These are phyloP conservation scores for Diaporthe humulicola DNA, from an alignment of 2,329 filamentous ascomycete species.

Conservation along the genomic window DNA sequence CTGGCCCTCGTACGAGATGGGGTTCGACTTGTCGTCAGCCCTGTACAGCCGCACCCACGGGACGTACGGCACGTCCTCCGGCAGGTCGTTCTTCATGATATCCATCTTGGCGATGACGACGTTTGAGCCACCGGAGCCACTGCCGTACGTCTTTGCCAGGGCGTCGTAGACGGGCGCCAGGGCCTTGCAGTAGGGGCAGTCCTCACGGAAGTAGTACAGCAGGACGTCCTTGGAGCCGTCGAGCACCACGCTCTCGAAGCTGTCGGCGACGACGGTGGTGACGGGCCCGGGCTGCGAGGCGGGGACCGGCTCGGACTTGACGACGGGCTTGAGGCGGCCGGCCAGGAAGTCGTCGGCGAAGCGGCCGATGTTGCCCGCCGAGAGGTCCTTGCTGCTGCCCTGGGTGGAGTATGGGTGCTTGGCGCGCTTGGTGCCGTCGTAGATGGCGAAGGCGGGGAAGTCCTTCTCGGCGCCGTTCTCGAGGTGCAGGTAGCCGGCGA, in stretches of 20 bases:
- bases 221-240: slow-evolving; percentile 97
- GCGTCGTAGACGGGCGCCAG: slow-evolving; percentile 97
- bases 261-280: slow-evolving; percentile 90
- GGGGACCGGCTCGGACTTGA: slow-evolving; percentile 98
- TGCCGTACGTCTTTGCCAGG: slow-evolving; percentile 82
- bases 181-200: slow-evolving; percentile 99
- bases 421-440: slow-evolving; percentile 93
- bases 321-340: slow-evolving; percentile 92
- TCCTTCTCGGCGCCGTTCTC: slow-evolving; percentile 78
- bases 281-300: slow-evolving; percentile 93
- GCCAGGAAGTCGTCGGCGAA: slow-evolving; percentile 89
- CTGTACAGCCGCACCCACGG: slow-evolving; percentile 99
- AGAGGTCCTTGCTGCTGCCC: slow-evolving; percentile 80
- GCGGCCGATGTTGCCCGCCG: slow-evolving; percentile 75
- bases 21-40: slow-evolving; percentile 86
- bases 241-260: slow-evolving; percentile 91
- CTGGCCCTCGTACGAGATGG: slow-evolving; percentile 88
- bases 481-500: slow-evolving; percentile 97
- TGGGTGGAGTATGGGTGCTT: slow-evolving; percentile 95
- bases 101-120: slow-evolving; percentile 98
- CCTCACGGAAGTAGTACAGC: slow-evolving; percentile 98
- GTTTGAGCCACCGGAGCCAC: slow-evolving; percentile 82
- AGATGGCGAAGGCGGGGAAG: slow-evolving; percentile 98
- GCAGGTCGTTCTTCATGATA: slow-evolving; percentile 94
- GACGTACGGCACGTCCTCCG: slow-evolving; percentile 97